Percentiles rank a stretch among this genome's conserved stretches.
Evolutionary conservation across 2,329 filamentous ascomycete genomes (phyloP).

Genomic region (Drechslera avenae): DNA sequence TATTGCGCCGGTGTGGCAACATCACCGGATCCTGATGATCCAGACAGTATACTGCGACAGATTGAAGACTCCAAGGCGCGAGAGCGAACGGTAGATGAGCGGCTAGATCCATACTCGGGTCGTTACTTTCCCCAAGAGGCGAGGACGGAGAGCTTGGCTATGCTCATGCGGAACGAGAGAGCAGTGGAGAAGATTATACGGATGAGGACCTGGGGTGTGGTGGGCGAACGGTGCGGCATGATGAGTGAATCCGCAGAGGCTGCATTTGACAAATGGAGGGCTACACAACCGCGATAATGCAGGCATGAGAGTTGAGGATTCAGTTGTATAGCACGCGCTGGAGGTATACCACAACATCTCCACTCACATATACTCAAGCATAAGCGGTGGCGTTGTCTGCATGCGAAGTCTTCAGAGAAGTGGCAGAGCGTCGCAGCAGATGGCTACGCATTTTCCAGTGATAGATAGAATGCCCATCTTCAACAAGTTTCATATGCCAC

Average conservation of each 20-base stretch:
- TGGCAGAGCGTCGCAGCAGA: too few relatives aligned
- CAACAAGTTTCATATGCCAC: too few relatives aligned
- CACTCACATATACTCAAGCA: background rate
- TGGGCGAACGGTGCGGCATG: constrained; percentile 73
- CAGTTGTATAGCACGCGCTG: background rate
- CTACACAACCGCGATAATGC: constrained; percentile 13
- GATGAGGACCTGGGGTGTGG: constrained; percentile 77
- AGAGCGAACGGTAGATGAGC: constrained; percentile 80
- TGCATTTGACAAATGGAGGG: constrained; percentile 45
- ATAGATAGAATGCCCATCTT: too few relatives aligned
- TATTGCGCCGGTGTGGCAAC: constrained; percentile 91
- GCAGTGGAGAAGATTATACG: constrained; percentile 80
- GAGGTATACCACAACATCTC: constrained; percentile 12
- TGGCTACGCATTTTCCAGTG: too few relatives aligned
- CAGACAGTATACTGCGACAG: constrained; percentile 71
- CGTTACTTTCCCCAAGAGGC: constrained; percentile 81
- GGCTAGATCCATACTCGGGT: constrained; percentile 88
- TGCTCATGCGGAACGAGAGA: constrained; percentile 73
- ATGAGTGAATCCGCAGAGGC: constrained; percentile 55
- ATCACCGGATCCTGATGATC: constrained; percentile 84
- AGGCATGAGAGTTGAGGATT: background rate
- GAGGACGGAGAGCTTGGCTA: constrained; percentile 78
- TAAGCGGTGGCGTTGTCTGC: too few relatives aligned
- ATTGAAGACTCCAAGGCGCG: constrained; percentile 72
- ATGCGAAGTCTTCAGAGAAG: too few relatives aligned